Percentiles rank a stretch among this genome's conserved stretches.
Evolutionary conservation across 2,329 filamentous ascomycete genomes (phyloP).

Genomic region (Arachnomyces sp.): DNA sequence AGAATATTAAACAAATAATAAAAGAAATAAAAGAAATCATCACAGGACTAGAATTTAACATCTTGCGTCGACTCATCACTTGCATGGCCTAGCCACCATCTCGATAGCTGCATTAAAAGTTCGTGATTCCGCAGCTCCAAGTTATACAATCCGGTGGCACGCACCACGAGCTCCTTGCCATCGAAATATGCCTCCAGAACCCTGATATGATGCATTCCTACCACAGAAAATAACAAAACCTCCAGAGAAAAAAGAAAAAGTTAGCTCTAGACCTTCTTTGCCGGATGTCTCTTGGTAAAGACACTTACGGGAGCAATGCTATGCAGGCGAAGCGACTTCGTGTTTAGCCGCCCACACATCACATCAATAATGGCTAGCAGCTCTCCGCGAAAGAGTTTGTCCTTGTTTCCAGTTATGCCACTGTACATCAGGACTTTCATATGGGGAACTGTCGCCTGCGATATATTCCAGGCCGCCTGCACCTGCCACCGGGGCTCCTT

Average conservation of each 20-base stretch:
- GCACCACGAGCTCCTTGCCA: constrained; percentile 9
- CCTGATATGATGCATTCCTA: constrained; percentile 6
- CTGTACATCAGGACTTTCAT: constrained; percentile 9
- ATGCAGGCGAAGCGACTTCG: constrained; percentile 7
- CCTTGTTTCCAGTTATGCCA: constrained; percentile 5
- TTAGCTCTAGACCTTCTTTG: background rate
- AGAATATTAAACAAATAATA: constrained; percentile 2
- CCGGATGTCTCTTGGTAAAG: background rate
- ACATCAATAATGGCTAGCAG: constrained; percentile 8
- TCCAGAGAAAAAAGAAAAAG: constrained; percentile 1
- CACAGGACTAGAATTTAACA: constrained; percentile 1
- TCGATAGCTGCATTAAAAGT: constrained; percentile 6
- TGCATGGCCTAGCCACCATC: constrained; percentile 5
- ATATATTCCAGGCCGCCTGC: constrained; percentile 1
- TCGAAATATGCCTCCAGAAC: constrained; percentile 11
- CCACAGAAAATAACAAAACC: constrained; percentile 10
- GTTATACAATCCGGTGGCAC: constrained; percentile 7
- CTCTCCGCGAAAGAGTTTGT: constrained; percentile 9
- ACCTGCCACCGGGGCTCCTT: background rate
- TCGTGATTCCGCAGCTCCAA: constrained; percentile 2
- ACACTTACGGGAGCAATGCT: constrained; percentile 9
- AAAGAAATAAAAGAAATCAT: constrained; percentile 2
- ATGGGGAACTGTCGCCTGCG: constrained; percentile 6
- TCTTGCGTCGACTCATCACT: constrained; percentile 2
- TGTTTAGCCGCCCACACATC: constrained; percentile 6